A percentile compares a stretch with the other conserved stretches of the same genome.
These are phyloP conservation scores for Aspergillus sp. DNA, from an alignment of 2,329 filamentous ascomycete species.

Conservation along the genomic window DNA sequence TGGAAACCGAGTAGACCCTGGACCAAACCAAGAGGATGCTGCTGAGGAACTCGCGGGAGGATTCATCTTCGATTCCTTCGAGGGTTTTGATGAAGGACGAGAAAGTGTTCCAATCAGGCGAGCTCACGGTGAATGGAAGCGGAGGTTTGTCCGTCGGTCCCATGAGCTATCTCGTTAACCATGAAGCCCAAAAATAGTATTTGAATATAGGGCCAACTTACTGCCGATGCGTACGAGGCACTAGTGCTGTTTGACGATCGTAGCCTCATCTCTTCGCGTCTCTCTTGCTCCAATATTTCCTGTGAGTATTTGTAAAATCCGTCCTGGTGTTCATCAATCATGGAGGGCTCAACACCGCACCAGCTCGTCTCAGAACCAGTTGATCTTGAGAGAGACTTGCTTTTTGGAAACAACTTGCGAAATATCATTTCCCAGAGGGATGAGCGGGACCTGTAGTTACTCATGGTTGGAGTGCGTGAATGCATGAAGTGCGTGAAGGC, in stretches of 20 bases:
- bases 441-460: slow-evolving; percentile 14
- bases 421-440: slow-evolving; percentile 17
- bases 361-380: not conserved
- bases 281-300: slow-evolving; percentile 15
- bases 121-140: slow-evolving; percentile 32
- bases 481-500: not conserved
- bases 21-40: slow-evolving; percentile 31
- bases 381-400: slow-evolving; percentile 5
- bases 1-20: slow-evolving; percentile 38
- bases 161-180: slow-evolving; percentile 15
- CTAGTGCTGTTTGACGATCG: slow-evolving; percentile 19
- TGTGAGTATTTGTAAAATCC: slow-evolving; percentile 26
- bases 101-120: slow-evolving; percentile 30
- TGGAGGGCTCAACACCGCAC: slow-evolving; percentile 4
- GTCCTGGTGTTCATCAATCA: slow-evolving; percentile 17
- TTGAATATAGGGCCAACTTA: slow-evolving; percentile 7
- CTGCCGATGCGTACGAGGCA: slow-evolving; percentile 21
- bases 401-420: slow-evolving; percentile 19
- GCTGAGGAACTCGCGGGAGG: slow-evolving; percentile 23
- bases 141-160: slow-evolving; percentile 17
- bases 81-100: slow-evolving; percentile 12
- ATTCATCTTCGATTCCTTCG: slow-evolving; percentile 19
- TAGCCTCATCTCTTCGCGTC: not conserved
- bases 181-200: not conserved
- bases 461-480: slow-evolving; percentile 2